These are phyloP conservation scores for Xylaria sp. DNA, from an alignment of 2,329 filamentous ascomycete species.

Conservation along the genomic window DNA sequence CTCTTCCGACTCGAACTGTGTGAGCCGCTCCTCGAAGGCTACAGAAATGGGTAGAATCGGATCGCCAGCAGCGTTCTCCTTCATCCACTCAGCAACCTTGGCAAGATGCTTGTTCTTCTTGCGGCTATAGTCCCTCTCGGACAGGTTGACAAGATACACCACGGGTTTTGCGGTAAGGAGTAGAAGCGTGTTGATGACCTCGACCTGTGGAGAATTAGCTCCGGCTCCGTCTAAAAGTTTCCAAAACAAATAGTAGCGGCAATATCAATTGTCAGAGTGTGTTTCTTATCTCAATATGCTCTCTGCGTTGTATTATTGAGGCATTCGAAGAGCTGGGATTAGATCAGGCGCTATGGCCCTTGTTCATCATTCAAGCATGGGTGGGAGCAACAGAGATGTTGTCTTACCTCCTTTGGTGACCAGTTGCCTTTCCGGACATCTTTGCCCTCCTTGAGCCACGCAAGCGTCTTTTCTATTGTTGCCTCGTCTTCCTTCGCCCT, in stretches of 20 bases:
- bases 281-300: conserved; percentile 83
- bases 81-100: conserved; percentile 94
- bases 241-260: conserved; percentile 18
- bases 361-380: conserved; percentile 79
- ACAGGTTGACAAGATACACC: conserved; percentile 95
- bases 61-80: conserved; percentile 83
- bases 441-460: conserved; percentile 83
- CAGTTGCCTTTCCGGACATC: conserved; percentile 91
- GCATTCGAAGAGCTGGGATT: conserved; percentile 99
- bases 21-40: conserved; percentile 88
- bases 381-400: conserved; percentile 22
- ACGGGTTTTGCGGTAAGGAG: conserved; percentile 96
- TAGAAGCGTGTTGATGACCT: conserved; percentile 95
- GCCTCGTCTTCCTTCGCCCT: conserved; percentile 94
- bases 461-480: conserved; percentile 86
- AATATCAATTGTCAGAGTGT: conserved; percentile 62
- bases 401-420: conserved; percentile 90
- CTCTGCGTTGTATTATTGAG: conserved; percentile 75
- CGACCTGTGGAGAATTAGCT: conserved; percentile 66
- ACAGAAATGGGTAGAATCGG: conserved; percentile 94
- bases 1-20: conserved; percentile 75
- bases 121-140: conserved; percentile 93
- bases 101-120: conserved; percentile 99
- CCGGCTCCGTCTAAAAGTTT: conserved; percentile 5
- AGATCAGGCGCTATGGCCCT: conserved; percentile 91